phyloP scores from a whole-genome alignment of 2,329 filamentous ascomycete species.

The Fusarium floridanum region DNA sequence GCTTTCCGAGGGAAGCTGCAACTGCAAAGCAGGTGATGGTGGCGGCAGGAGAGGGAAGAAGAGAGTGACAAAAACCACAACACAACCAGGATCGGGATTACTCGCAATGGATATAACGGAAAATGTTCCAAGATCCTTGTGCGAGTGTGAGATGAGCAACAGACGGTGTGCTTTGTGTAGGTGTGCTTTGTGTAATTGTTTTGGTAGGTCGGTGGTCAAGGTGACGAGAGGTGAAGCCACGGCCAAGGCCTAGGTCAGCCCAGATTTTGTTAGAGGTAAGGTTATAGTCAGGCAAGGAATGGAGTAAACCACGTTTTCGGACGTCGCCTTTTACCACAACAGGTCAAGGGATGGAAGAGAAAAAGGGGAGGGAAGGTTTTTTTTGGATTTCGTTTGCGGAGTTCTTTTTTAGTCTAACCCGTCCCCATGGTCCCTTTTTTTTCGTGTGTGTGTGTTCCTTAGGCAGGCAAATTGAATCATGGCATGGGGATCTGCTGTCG shows the following conservation, averaged over 20 bases:
- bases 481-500: conserved; percentile 1
- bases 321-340: conserved; percentile 18
- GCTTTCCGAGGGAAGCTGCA: conserved; percentile 13
- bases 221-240: conserved; percentile 39
- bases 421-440: not conserved
- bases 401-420: not conserved
- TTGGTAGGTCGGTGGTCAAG: conserved; percentile 13
- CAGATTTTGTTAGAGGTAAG: conserved; percentile 43
- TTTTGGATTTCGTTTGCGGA: not conserved
- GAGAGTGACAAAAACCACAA: conserved; percentile 2
- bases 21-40: conserved; percentile 19
- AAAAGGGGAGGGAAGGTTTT: not conserved
- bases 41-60: conserved; percentile 15
- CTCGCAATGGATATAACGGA: conserved; percentile 9
- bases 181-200: conserved; percentile 19
- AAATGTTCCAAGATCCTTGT: conserved; percentile 20
- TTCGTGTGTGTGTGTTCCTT: conserved; percentile 10
- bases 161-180: conserved; percentile 21
- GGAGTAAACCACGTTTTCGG: conserved; percentile 34
- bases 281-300: conserved; percentile 42
- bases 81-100: conserved; percentile 1
- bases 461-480: conserved; percentile 16
- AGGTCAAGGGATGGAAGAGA: not conserved
- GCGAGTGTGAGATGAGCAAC: conserved; percentile 21
- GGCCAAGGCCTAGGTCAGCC: conserved; percentile 38